Evolutionary conservation across 2,329 filamentous ascomycete genomes (phyloP), one percentile per base, ranked within the genome.

Genomic region (Niveomyces coronatus): DNA sequence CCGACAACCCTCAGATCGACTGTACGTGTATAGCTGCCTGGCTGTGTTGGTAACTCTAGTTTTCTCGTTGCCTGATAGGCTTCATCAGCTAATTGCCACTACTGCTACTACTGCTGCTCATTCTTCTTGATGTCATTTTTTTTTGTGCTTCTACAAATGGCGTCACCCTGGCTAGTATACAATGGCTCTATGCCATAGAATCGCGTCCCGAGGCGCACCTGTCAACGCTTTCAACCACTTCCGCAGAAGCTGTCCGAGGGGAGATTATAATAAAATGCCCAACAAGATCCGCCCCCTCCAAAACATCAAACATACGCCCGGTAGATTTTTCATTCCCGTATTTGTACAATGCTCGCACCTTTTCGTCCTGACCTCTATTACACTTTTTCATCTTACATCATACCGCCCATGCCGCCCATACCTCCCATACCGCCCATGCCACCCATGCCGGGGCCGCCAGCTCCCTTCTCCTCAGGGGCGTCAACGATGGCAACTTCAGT

Each of bases 401-500:
- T 74, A 44, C 68, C 68, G 19, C 71, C 72, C 71, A 76, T 74
- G 45, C 68, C 68, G 22, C 71, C 72, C 73, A 77, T 72, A 17
- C 71, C 71, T 9, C 66, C 68, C 66, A 71, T 71, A 32, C 68
- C 69, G 17, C 70, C 70, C 79, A 85, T 85, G 49, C 76, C 76
- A 29, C 75, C 76, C 73, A 78, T 79, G 45, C 75, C 78, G 33
- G 58, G 51, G 35, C 76, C 74, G 35, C 70, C 65, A 44, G 72
- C 68, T 53, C 76, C 74, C 82, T 95, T 95, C 63, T 95, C 88
- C 63, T 96, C 89, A 38, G 85, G 76, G 38, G 89, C 91, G 62
- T 98, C 91, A 36, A 95, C 88, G 47, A 98, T 94, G 49, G 91
- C 88, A 41, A 96, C 91, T 70, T 98, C 91, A 44, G 91, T 98